Base-by-base conservation (phyloP, 495 filamentous ascomycete genomes). In the Aspergillus mulundensis region DNA sequence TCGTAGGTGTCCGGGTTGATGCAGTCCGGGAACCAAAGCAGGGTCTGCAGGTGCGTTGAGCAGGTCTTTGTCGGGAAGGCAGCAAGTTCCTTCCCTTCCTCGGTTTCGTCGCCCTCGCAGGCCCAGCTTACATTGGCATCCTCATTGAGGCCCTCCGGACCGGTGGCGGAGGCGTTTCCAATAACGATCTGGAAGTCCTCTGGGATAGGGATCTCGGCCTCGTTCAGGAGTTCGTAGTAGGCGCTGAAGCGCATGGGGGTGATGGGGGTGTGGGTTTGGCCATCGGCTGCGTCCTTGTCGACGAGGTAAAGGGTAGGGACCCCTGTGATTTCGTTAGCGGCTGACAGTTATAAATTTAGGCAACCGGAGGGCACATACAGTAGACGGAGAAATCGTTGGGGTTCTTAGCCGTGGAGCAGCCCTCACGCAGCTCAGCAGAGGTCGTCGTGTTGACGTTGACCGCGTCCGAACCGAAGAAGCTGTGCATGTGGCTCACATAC, bases 331-430 rank as follows among this genome's bases (percentile, higher is more conserved):
- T n/a, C 3, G 24, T 47, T 28, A 47, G 44, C 32, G 5, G 32
- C 8, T 15, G 11, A 36, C 2, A 10, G 8, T 10, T 6, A 11
- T 15, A 36, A 10, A 7, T 28, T 10, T 7, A 36, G 32, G 32
- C 2, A 36, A 11, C 8, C 5, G 3, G 12, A 36, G 12, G 32
- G 32, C 12, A 54, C 34, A 15, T 32, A 64, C 61, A 61, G 55
- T 65, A 65, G 14, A 58, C 54, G 15, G 62, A 65, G 28, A 61
- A 65, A 43, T 65, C 62, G 44, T 65, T 65, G 8, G 57, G 62
- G 30, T 65, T 65, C 7, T 40, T 40, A 11, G 59, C 46, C 1
- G 50, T 60, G 19, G 57, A 53, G 28, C 62, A 62, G 11, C 59
- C 62, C n/a, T 58, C 39, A 7, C 56, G 59, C 25, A 65, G 48